These are phyloP conservation scores for Udeniomyces megalosporus DNA, from an alignment of 768 basidiomycete species.

Conservation along the genomic window DNA sequence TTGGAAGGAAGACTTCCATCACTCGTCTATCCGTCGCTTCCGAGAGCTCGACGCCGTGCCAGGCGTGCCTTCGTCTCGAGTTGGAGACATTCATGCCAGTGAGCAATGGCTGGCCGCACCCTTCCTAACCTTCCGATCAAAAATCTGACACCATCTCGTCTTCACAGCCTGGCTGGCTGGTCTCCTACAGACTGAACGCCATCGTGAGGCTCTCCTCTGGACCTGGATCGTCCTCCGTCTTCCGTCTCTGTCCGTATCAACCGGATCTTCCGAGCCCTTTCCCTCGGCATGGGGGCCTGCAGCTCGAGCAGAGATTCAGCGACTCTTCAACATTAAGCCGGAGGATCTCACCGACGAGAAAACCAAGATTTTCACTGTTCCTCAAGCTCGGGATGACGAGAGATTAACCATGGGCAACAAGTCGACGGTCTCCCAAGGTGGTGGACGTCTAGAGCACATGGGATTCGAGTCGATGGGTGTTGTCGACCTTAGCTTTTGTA, in stretches of 20 bases:
- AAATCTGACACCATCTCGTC: too few relatives aligned
- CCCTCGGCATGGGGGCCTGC: background rate
- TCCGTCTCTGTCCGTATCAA: slow-evolving; percentile 8
- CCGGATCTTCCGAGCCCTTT: background rate
- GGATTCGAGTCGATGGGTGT: slow-evolving; percentile 26
- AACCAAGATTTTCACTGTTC: slow-evolving; percentile 18
- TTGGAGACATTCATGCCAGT: slow-evolving; percentile 9
- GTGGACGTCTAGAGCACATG: slow-evolving; percentile 19
- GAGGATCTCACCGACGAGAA: background rate
- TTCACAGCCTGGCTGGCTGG: background rate
- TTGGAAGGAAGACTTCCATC: slow-evolving; percentile 3
- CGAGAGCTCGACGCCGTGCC: slow-evolving; percentile 2
- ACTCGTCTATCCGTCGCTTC: slow-evolving; percentile 1
- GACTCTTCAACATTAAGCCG: background rate
- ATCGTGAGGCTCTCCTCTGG: slow-evolving; percentile 21
- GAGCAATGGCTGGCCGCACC: background rate
- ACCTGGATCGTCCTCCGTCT: slow-evolving; percentile 25
- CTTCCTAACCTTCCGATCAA: too few relatives aligned
- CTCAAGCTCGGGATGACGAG: slow-evolving; percentile 18
- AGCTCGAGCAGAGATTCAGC: background rate
- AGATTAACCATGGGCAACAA: slow-evolving; percentile 20
- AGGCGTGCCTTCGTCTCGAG: background rate
- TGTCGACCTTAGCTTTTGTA: slow-evolving; percentile 26
- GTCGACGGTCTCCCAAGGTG: slow-evolving; percentile 21
- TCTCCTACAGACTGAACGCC: slow-evolving; percentile 7